Conservation (phyloP, 2,329 filamentous ascomycete species). For the Phymatotrichopsis omnivora region DNA sequence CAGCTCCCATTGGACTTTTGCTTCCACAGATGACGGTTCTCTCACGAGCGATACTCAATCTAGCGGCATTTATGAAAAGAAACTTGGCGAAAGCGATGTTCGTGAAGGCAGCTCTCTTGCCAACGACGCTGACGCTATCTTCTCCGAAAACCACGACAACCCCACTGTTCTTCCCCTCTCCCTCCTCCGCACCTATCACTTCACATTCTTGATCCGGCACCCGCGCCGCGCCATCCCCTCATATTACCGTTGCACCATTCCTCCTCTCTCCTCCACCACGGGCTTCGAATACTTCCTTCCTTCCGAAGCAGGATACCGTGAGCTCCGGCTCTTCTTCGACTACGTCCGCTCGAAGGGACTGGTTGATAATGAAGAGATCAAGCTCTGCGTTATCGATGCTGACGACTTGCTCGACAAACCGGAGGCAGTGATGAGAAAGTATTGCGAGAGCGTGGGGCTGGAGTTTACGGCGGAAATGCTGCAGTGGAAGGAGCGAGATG, state of each 20-base stretch:
- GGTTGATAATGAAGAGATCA: constrained; percentile 48
- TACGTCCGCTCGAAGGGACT: constrained; percentile 61
- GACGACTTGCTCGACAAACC: constrained; percentile 89
- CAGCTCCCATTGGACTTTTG: no score
- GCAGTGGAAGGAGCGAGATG: constrained; percentile 69
- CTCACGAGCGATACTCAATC: no score
- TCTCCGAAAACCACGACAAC: constrained; percentile 58
- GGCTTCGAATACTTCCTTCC: constrained; percentile 82
- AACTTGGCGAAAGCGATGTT: no score
- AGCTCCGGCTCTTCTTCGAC: constrained; percentile 79
- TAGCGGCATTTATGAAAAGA: no score
- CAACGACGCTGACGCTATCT: constrained; percentile 39
- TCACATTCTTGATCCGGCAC: constrained; percentile 92
- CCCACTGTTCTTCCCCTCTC: constrained; percentile 73
- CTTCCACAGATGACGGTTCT: no score
- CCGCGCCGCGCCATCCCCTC: constrained; percentile 85
- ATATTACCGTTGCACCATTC: constrained; percentile 88
- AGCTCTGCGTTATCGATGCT: constrained; percentile 81
- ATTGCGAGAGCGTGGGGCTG: constrained; percentile 71
- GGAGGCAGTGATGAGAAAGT: constrained; percentile 60
- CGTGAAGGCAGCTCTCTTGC: background rate
- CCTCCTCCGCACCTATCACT: constrained; percentile 72
- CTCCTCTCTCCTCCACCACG: constrained; percentile 70
- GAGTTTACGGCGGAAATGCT: constrained; percentile 71
- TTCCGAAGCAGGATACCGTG: constrained; percentile 78